Base-by-base conservation (phyloP, 2,329 filamentous ascomycete species). In the Colletotrichum sp. region DNA sequence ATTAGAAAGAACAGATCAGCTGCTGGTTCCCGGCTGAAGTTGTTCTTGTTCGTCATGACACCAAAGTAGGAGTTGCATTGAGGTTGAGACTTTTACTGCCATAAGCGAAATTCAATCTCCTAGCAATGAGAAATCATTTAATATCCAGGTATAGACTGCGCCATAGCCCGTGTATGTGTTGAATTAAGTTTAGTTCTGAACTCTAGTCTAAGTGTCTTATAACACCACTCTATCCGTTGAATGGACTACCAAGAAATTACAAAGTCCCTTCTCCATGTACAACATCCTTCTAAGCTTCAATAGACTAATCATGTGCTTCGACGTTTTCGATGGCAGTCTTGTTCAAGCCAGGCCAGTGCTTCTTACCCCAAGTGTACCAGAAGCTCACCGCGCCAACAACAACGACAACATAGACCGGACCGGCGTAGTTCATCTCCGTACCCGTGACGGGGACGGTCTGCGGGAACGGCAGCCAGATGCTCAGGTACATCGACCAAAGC, bases 401-500 rank as follows among this genome's bases (percentile, higher is more conserved):
- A 9, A 72, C 73, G 15, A 73, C 70, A 2, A 76, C 69, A 52
- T 76, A 76, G 8, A 76, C 71, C 5, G 73, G 73, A 1, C 73
- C 73, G 3, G 73, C 73, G 7, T 76, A 76, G 8, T 76, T 76
- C 73, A 76, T 76, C 64, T 76, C 73, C 15, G 73, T 76, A 10
- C 63, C 73, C 16, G 73, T 76, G 6, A 76, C 73, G 5, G 73
- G 73, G 16, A 76, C 30, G 5, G 73, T 76, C 63, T 76, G 73
- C 16, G 73, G 73, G 57, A 76, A 76, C 30, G 73, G 73, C 21
- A 76, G 32, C 73, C 73, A 76, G 6, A 76, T 64, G 8, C 52
- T 63, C 64, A 76, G 9, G 10, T 76, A 76, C 55, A 73, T 63
- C 10, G 73, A 76, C 73, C 73, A 76, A 16, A 76, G 32, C 24